A percentile compares a stretch with the other conserved stretches of the same genome.
These are phyloP conservation scores for Emericellopsis atlantica DNA, from an alignment of 2,329 filamentous ascomycete species.

Conservation along the genomic window DNA sequence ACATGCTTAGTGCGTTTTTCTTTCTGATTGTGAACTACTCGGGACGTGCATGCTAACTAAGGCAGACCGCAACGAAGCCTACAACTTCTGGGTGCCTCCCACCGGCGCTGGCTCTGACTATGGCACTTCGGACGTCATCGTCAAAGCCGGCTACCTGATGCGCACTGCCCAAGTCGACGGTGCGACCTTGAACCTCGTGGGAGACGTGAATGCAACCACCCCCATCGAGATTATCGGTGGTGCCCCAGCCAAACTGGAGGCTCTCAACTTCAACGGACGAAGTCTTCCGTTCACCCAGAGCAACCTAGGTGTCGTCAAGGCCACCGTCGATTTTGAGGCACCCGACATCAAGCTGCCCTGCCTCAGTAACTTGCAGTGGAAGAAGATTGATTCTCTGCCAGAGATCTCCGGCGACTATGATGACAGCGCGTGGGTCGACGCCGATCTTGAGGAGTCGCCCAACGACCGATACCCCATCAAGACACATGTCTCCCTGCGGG, in stretches of 20 bases:
- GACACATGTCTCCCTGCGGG: slow-evolving; percentile 52
- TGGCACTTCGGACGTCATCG: slow-evolving; percentile 8
- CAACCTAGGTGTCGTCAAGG: slow-evolving; percentile 6
- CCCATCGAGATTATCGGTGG: slow-evolving; percentile 10
- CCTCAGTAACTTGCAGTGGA: slow-evolving; percentile 15
- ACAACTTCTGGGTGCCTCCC: slow-evolving; percentile 11
- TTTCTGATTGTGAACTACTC: not conserved
- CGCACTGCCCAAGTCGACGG: slow-evolving; percentile 6
- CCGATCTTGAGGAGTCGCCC: slow-evolving; percentile 17
- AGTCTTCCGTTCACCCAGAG: slow-evolving; percentile 6
- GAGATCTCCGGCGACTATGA: slow-evolving; percentile 9
- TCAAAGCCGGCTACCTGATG: slow-evolving; percentile 11
- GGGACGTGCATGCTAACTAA: not conserved
- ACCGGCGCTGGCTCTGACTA: slow-evolving; percentile 4
- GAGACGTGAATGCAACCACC: slow-evolving; percentile 9
- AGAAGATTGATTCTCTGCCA: slow-evolving; percentile 9
- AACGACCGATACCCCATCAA: slow-evolving; percentile 20
- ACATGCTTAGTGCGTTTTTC: slow-evolving; percentile 35
- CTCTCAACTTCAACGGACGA: slow-evolving; percentile 8
- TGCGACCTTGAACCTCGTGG: slow-evolving; percentile 9
- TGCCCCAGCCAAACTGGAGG: slow-evolving; percentile 5
- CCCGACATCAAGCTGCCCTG: slow-evolving; percentile 6
- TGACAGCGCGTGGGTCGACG: slow-evolving; percentile 31
- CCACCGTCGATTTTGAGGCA: slow-evolving; percentile 5
- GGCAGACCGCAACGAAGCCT: slow-evolving; percentile 10